phyloP scores from a whole-genome alignment of 2,329 filamentous ascomycete genomes.

The Aspergillus phoenicis region DNA sequence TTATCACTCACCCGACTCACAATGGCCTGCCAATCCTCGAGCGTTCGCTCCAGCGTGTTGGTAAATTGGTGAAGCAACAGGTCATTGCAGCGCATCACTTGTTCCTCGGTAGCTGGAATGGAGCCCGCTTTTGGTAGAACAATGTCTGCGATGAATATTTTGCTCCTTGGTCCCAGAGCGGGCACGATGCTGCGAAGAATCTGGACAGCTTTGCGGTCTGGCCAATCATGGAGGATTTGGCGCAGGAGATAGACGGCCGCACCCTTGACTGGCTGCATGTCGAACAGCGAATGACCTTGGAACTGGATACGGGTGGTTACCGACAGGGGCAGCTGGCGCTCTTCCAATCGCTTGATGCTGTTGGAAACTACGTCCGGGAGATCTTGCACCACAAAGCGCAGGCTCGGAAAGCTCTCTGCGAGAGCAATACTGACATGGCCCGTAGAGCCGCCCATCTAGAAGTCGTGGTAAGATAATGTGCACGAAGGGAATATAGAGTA shows the following conservation, averaged over 20 bases:
- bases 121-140: neutral
- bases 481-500: neutral
- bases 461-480: neutral
- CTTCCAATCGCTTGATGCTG: neutral
- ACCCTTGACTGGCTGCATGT: neutral
- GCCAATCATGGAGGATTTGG: neutral
- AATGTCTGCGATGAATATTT: neutral
- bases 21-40: neutral
- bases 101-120: neutral
- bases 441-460: conserved; percentile 55
- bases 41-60: neutral
- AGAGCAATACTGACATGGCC: conserved; percentile 61
- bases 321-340: neutral
- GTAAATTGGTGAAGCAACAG: neutral
- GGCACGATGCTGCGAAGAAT: neutral
- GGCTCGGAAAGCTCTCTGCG: conserved; percentile 53
- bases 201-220: neutral
- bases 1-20: neutral
- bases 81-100: neutral
- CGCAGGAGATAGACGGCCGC: neutral
- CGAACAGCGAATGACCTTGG: neutral
- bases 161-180: neutral
- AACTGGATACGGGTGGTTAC: neutral
- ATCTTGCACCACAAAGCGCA: conserved; percentile 59
- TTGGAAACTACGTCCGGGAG: conserved; percentile 37